phyloP scores from a whole-genome alignment of 257 asterid genomes.

The Cinchona pubescens region DNA sequence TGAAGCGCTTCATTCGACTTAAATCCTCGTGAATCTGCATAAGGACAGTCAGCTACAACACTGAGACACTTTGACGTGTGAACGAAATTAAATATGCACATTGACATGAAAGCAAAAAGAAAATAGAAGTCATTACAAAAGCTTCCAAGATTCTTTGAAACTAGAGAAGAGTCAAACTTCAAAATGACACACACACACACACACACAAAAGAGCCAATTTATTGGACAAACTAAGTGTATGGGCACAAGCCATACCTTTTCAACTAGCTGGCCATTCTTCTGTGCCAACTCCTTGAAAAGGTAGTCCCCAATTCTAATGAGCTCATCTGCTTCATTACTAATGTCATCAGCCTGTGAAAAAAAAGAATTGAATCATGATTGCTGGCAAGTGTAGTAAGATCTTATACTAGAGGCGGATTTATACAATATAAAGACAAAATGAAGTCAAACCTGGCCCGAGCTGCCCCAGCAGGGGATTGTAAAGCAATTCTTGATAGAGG shows the following conservation, averaged over 20 bases:
- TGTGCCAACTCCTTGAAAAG: constrained; percentile 83
- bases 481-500: constrained; percentile 69
- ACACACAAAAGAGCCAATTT: too few relatives aligned
- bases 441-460: constrained; percentile 74
- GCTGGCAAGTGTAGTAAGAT: constrained; percentile 10
- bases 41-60: not conserved
- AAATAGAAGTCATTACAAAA: not conserved
- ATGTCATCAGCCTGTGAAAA: constrained; percentile 78
- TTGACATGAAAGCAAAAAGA: not conserved
- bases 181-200: too few relatives aligned
- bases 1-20: constrained; percentile 59
- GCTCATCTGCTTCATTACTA: constrained; percentile 80
- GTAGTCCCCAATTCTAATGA: constrained; percentile 77
- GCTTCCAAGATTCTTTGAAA: not conserved
- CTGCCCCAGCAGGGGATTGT: constrained; percentile 93
- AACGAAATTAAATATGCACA: not conserved
- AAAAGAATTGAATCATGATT: constrained; percentile 12
- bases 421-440: constrained; percentile 4
- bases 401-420: not conserved
- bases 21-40: constrained; percentile 73
- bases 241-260: constrained; percentile 44
- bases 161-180: not conserved
- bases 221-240: too few relatives aligned
- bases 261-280: constrained; percentile 81
- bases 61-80: not conserved